Conservation (phyloP, 768 basidiomycete genomes). For the Royoungia palumana region DNA sequence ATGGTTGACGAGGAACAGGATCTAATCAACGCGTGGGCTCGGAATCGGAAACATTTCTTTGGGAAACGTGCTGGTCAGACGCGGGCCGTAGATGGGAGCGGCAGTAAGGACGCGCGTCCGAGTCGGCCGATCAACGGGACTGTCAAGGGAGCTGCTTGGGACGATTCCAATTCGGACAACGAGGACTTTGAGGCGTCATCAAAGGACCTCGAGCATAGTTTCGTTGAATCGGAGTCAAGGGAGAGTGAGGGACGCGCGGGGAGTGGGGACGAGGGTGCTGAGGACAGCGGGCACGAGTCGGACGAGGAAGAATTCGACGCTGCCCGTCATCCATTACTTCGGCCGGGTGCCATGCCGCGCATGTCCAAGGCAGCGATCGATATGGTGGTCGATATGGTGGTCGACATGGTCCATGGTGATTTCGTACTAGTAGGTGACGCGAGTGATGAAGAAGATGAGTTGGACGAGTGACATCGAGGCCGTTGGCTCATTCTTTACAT, state of each 20-base stretch:
- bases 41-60: constrained; percentile 53
- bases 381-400: constrained; percentile 63
- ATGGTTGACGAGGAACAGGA: constrained; percentile 74
- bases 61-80: constrained; percentile 32
- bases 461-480: constrained; percentile 37
- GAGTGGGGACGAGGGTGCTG: constrained; percentile 33
- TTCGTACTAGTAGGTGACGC: constrained; percentile 39
- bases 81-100: not conserved
- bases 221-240: constrained; percentile 22
- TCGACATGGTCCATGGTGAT: constrained; percentile 58
- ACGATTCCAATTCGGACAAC: constrained; percentile 35
- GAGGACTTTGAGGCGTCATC: constrained; percentile 35
- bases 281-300: constrained; percentile 36
- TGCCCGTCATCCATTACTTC: constrained; percentile 58
- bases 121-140: constrained; percentile 10
- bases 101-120: constrained; percentile 5
- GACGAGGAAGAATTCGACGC: constrained; percentile 47
- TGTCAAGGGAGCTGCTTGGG: constrained; percentile 27
- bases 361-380: constrained; percentile 65
- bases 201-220: constrained; percentile 46
- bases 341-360: constrained; percentile 62
- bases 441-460: constrained; percentile 44
- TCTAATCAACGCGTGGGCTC: constrained; percentile 64
- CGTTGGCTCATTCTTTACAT: no score
- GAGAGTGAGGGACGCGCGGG: constrained; percentile 30